A percentile compares a stretch with the other conserved stretches of the same genome.
These are phyloP conservation scores for Rosa hybrid DNA, from an alignment of 331 rosid genomes.

Conservation along the genomic window DNA sequence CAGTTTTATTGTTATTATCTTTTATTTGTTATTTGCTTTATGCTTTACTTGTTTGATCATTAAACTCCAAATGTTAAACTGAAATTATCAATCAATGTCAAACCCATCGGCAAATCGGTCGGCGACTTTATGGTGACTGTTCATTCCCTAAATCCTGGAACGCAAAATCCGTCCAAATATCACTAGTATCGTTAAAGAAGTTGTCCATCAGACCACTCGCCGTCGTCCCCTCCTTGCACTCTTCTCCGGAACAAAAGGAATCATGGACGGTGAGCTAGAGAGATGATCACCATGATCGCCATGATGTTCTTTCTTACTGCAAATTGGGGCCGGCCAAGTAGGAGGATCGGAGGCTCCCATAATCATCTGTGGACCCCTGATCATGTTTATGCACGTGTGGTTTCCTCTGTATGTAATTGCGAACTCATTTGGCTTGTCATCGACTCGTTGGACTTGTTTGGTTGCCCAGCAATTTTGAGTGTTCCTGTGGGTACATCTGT, in stretches of 20 bases:
- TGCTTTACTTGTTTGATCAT: too few relatives aligned
- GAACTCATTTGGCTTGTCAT: conserved; percentile 46
- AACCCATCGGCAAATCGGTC: too few relatives aligned
- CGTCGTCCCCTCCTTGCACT: conserved; percentile 31
- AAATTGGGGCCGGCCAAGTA: conserved; percentile 11
- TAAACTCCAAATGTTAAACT: too few relatives aligned
- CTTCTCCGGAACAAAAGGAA: conserved; percentile 2
- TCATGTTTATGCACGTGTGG: conserved; percentile 61
- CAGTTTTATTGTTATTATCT: too few relatives aligned
- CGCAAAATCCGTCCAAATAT: conserved; percentile 49
- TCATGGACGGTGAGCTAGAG: background rate
- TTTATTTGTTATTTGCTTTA: too few relatives aligned
- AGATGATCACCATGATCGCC: background rate
- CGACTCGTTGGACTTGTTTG: conserved; percentile 60
- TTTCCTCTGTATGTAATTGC: conserved; percentile 62
- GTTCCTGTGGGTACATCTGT: conserved; percentile 60
- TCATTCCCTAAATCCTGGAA: background rate
- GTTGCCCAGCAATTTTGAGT: conserved; percentile 67
- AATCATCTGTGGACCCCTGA: conserved; percentile 46
- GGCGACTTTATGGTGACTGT: too few relatives aligned
- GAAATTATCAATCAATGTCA: too few relatives aligned
- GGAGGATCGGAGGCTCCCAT: conserved; percentile 12
- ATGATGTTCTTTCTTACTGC: background rate
- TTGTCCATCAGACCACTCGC: conserved; percentile 31
- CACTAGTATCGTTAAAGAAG: conserved; percentile 15